These are phyloP conservation scores for Solanum neorickii DNA, from an alignment of 257 asterid species.

Conservation along the genomic window DNA sequence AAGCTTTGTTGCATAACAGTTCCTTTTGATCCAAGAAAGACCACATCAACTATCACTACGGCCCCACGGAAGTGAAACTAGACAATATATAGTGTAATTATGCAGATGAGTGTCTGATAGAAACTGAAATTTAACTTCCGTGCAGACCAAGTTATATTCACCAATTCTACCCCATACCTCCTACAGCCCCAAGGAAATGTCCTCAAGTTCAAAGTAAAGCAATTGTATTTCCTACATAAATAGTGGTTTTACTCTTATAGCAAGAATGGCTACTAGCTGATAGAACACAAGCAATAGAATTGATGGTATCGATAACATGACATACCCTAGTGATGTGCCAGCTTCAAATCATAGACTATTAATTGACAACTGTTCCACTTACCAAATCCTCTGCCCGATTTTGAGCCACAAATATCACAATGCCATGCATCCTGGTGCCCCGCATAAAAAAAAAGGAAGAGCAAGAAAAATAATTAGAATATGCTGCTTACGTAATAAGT, in stretches of 20 bases:
- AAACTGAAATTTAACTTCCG: neutral
- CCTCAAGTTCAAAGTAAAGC: neutral
- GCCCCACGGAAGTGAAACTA: neutral
- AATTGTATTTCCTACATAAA: neutral
- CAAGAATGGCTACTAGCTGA: neutral
- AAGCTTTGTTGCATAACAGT: neutral
- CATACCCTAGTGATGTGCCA: neutral
- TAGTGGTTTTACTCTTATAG: neutral
- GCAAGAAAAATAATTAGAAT: neutral
- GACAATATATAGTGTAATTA: neutral
- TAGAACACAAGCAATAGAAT: neutral
- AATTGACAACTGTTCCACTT: slow-evolving; percentile 14
- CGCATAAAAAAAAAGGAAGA: neutral
- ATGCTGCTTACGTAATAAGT: slow-evolving; percentile 1
- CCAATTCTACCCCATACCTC: neutral
- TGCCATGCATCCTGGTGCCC: slow-evolving; percentile 82
- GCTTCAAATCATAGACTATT: neutral
- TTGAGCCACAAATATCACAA: slow-evolving; percentile 92
- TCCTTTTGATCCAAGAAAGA: neutral
- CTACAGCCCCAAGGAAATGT: neutral
- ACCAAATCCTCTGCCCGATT: slow-evolving; percentile 99
- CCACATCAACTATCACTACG: neutral
- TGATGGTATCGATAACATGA: neutral
- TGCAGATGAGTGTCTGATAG: neutral
- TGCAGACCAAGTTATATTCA: neutral